These are phyloP conservation scores for Mrakia hoshinonis DNA, from an alignment of 768 basidiomycete genomes.

Conservation along the genomic window DNA sequence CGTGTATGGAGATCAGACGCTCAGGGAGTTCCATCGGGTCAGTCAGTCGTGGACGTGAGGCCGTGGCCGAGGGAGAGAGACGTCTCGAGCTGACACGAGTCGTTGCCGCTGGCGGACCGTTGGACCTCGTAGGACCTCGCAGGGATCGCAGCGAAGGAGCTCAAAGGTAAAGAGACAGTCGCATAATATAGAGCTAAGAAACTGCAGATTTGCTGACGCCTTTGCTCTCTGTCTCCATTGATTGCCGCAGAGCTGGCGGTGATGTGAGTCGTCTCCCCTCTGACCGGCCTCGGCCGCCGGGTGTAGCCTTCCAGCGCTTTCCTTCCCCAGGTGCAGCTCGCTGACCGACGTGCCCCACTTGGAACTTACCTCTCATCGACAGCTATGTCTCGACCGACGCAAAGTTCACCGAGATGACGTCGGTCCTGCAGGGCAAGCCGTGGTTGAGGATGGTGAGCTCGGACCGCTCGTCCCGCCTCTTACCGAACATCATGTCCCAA, in stretches of 20 bases:
- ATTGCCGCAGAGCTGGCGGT: background rate
- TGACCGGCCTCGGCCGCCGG: background rate
- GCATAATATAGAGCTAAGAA: no score
- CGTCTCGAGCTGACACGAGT: background rate
- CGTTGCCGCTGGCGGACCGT: no score
- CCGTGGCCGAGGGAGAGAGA: background rate
- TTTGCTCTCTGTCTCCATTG: background rate
- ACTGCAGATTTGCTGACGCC: no score
- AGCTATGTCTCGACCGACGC: constrained; percentile 26
- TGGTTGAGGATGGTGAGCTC: constrained; percentile 27
- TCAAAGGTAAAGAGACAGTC: no score
- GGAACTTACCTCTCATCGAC: background rate
- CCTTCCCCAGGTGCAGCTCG: background rate
- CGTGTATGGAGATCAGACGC: constrained; percentile 5
- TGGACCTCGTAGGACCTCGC: no score
- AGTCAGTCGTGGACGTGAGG: background rate
- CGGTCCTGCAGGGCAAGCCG: constrained; percentile 8
- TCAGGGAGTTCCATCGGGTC: constrained; percentile 22
- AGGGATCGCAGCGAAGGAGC: no score
- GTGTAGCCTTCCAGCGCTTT: background rate
- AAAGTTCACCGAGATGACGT: constrained; percentile 14
- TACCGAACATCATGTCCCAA: background rate
- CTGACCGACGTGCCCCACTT: background rate
- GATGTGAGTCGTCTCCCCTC: constrained; percentile 14
- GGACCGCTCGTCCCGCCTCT: no score